Percentiles rank a stretch among this genome's conserved stretches.
phyloP scores from a whole-genome alignment of 2,329 filamentous ascomycete genomes.

The Endocalyx cinctus region DNA sequence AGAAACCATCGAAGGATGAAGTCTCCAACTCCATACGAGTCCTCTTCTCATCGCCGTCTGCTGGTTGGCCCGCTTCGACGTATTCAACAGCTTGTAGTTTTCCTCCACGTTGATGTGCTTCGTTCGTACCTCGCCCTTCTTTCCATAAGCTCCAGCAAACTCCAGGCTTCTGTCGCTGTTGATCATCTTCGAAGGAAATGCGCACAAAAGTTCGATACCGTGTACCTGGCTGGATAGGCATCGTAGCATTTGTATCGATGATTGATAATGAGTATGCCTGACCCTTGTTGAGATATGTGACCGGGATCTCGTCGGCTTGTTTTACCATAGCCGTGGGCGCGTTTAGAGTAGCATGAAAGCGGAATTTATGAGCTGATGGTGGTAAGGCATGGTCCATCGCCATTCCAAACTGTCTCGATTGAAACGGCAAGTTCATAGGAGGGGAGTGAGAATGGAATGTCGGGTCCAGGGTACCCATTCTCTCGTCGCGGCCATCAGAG shows the following conservation, averaged over 20 bases:
- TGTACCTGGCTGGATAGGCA: conserved; percentile 54
- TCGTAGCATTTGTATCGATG: conserved; percentile 65
- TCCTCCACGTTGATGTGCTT: conserved; percentile 88
- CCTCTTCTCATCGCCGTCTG: conserved; percentile 60
- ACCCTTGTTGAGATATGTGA: conserved; percentile 98
- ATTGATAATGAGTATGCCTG: conserved; percentile 88
- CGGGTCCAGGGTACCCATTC: conserved; percentile 53
- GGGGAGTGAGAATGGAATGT: conserved; percentile 58
- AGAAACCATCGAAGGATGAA: conserved; percentile 90
- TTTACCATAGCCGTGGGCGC: conserved; percentile 96
- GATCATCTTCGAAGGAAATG: conserved; percentile 96
- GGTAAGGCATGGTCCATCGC: conserved; percentile 44
- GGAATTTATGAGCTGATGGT: conserved; percentile 65
- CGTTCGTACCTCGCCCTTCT: conserved; percentile 89
- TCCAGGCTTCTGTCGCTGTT: conserved; percentile 78
- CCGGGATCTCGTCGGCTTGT: conserved; percentile 81
- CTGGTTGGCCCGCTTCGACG: conserved; percentile 62
- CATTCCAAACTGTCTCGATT: conserved; percentile 45
- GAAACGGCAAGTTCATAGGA: conserved; percentile 55
- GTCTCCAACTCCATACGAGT: conserved; percentile 67
- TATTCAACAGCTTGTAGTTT: conserved; percentile 94
- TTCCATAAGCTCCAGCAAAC: conserved; percentile 91
- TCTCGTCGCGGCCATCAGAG: conserved; percentile 45
- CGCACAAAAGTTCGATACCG: conserved; percentile 87
- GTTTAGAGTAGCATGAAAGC: conserved; percentile 84